A percentile compares a stretch with the other conserved stretches of the same genome.
phyloP scores from a whole-genome alignment of 208 protist genomes.

The Acanthamoeba castellanii region DNA sequence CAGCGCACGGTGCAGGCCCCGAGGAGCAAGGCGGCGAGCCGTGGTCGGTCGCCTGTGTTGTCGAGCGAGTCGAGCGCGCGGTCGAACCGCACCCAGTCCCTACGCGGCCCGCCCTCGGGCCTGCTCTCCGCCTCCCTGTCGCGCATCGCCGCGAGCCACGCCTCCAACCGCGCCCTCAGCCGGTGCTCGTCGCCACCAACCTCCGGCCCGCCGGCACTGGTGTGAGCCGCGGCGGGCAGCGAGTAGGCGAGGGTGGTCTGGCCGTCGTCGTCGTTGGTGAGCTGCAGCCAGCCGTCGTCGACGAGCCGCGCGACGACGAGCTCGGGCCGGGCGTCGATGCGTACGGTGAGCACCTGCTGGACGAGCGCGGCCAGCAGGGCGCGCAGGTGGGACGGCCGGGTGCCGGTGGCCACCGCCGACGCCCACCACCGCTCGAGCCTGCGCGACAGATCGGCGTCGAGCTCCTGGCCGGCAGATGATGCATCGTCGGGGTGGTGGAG shows the following conservation, averaged over 20 bases:
- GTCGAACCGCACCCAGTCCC: too few relatives aligned
- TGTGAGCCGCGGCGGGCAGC: not conserved
- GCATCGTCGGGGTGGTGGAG: too few relatives aligned
- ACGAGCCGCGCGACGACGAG: not conserved
- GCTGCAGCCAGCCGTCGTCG: not conserved
- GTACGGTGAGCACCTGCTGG: not conserved
- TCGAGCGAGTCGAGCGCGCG: too few relatives aligned
- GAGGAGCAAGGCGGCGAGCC: too few relatives aligned
- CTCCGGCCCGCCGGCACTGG: not conserved
- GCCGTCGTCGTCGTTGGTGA: not conserved
- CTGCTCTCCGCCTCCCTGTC: too few relatives aligned
- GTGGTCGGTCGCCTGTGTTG: too few relatives aligned
- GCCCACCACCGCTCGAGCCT: not conserved
- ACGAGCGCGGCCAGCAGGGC: not conserved
- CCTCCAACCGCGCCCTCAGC: too few relatives aligned
- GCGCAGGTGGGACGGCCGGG: not conserved
- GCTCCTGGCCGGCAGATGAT: too few relatives aligned
- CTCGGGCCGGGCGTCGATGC: not conserved
- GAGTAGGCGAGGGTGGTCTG: not conserved
- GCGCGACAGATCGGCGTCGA: not conserved
- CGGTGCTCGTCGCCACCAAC: too few relatives aligned
- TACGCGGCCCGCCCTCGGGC: too few relatives aligned
- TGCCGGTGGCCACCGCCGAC: not conserved
- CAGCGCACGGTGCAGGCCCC: too few relatives aligned
- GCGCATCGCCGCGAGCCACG: too few relatives aligned